These are phyloP conservation scores for Adansonia rubrostipa DNA, from an alignment of 441 rosid genomes.

Conservation along the genomic window DNA sequence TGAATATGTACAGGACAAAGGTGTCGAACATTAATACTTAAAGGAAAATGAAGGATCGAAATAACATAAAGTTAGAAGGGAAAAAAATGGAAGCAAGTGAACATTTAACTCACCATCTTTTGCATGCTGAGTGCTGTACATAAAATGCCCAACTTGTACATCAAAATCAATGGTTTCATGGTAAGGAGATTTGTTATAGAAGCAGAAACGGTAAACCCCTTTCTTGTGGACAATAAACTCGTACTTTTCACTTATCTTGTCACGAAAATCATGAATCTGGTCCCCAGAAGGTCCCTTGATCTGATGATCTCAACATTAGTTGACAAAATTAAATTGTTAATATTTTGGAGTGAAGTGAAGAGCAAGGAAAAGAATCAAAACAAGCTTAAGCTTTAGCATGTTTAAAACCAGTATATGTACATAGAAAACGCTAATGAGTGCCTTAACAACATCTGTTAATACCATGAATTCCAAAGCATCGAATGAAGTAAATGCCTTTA, in stretches of 20 bases:
- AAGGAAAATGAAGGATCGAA: too few species aligned
- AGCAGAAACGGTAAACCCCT: slow-evolving; percentile 64
- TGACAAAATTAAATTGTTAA: background rate
- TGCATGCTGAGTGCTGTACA: slow-evolving; percentile 65
- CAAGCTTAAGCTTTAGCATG: slow-evolving; percentile 15
- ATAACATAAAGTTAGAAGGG: background rate
- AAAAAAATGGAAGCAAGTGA: background rate
- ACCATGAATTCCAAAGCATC: background rate
- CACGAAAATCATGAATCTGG: slow-evolving; percentile 58
- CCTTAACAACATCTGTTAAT: background rate
- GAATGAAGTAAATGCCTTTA: background rate
- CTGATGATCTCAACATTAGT: slow-evolving; percentile 28
- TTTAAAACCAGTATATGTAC: background rate
- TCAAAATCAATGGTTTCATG: slow-evolving; percentile 66
- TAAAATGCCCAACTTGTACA: slow-evolving; percentile 58
- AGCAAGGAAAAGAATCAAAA: slow-evolving; percentile 12
- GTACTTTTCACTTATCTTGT: slow-evolving; percentile 53
- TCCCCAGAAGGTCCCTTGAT: slow-evolving; percentile 59
- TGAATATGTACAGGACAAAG: too few species aligned
- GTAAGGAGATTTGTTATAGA: slow-evolving; percentile 70
- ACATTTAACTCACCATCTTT: slow-evolving; percentile 52
- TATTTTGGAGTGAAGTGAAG: background rate
- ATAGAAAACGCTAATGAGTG: background rate
- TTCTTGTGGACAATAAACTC: slow-evolving; percentile 60
- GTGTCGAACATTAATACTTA: too few species aligned